Percentiles rank a stretch among this genome's conserved stretches.
phyloP scores from a whole-genome alignment of 177 flowering plant genomes.

The Vitis hybrid region DNA sequence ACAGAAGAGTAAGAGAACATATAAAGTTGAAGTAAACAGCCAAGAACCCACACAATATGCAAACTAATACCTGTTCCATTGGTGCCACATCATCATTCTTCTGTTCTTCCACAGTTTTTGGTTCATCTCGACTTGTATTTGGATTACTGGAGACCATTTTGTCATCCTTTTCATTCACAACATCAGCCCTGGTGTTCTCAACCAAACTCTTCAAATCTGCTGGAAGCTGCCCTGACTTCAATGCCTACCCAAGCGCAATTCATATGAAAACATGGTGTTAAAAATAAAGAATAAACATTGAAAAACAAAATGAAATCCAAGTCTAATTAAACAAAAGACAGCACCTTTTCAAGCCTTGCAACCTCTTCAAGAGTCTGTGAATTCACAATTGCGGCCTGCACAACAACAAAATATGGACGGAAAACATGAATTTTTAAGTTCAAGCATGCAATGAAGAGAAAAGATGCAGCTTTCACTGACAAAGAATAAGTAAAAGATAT shows the following conservation, averaged over 20 bases:
- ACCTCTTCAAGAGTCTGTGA: constrained; percentile 99
- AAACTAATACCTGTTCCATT: constrained; percentile 49
- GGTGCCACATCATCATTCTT: constrained; percentile 36
- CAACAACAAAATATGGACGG: neutral
- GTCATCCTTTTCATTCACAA: constrained; percentile 29
- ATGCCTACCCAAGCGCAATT: constrained; percentile 47
- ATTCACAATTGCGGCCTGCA: constrained; percentile 98
- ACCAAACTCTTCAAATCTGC: constrained; percentile 58
- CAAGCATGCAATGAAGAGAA: no score
- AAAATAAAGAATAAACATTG: neutral
- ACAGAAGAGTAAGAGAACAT: neutral
- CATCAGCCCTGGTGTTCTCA: constrained; percentile 18
- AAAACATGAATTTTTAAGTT: neutral
- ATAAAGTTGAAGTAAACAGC: neutral
- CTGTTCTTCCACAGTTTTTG: constrained; percentile 27
- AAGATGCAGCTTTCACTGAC: no score
- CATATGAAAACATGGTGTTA: constrained; percentile 3
- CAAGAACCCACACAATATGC: neutral
- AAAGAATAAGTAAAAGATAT: no score
- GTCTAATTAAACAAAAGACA: neutral
- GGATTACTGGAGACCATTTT: constrained; percentile 39
- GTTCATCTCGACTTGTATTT: constrained; percentile 26
- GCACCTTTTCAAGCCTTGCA: constrained; percentile 94
- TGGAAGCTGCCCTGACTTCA: constrained; percentile 90
- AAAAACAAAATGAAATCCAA: neutral